These are phyloP conservation scores for Penicillium freii DNA, from an alignment of 2,329 filamentous ascomycete species.

Conservation along the genomic window DNA sequence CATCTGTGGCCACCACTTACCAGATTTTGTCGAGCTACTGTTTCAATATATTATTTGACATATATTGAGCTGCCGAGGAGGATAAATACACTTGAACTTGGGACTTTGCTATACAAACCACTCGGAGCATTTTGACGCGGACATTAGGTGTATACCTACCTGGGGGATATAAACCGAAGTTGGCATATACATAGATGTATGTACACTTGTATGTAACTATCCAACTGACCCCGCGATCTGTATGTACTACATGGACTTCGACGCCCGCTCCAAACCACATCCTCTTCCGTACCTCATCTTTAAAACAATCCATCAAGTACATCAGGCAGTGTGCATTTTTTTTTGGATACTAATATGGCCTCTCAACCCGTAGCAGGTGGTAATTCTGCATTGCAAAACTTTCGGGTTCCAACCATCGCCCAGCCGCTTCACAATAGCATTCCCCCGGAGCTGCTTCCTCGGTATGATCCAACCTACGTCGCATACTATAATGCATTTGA, in stretches of 20 bases:
- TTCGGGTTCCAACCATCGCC: slow-evolving; percentile 21
- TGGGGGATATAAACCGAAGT: background rate
- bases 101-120: background rate
- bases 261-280: background rate
- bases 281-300: background rate
- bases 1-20: background rate
- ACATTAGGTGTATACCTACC: background rate
- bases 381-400: slow-evolving; percentile 27
- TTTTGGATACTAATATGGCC: slow-evolving; percentile 3
- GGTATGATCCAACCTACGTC: slow-evolving; percentile 44
- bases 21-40: background rate
- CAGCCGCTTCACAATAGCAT: slow-evolving; percentile 47
- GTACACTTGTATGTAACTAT: background rate
- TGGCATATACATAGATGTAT: too few relatives aligned
- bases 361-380: slow-evolving; percentile 7
- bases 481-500: slow-evolving; percentile 46
- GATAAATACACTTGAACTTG: too few relatives aligned
- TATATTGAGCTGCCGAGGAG: background rate
- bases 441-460: slow-evolving; percentile 35
- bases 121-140: background rate
- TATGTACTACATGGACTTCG: background rate
- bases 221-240: background rate
- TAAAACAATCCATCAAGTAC: background rate
- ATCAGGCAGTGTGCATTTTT: background rate
- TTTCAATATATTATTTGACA: background rate